These are phyloP conservation scores for Corymbia citriodora DNA, from an alignment of 441 rosid species.

Conservation along the genomic window DNA sequence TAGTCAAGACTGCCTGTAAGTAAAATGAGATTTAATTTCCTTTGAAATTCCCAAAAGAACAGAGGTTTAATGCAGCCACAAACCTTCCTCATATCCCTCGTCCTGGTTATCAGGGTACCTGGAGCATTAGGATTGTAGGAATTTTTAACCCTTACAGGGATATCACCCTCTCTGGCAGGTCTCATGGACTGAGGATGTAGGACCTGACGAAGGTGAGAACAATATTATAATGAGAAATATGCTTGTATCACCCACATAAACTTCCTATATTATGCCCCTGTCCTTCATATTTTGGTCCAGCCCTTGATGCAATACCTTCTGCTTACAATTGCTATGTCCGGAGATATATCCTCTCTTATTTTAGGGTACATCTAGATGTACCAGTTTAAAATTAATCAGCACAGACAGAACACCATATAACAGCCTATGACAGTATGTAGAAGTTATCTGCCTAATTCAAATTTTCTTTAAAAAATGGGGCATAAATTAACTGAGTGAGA, in stretches of 20 bases:
- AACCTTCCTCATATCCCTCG: slow-evolving; percentile 93
- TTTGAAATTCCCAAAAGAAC: slow-evolving; percentile 1
- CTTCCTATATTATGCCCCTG: neutral
- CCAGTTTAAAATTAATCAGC: neutral
- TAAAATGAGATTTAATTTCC: slow-evolving; percentile 8
- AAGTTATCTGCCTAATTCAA: neutral
- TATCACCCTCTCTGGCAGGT: slow-evolving; percentile 93
- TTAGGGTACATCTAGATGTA: neutral
- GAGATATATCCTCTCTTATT: neutral
- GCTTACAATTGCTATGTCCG: neutral
- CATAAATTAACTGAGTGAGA: neutral
- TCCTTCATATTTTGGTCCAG: neutral
- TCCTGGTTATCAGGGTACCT: slow-evolving; percentile 85
- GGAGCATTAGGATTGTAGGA: slow-evolving; percentile 91
- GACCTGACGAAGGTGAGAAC: slow-evolving; percentile 34
- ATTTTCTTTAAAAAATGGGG: neutral
- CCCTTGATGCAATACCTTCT: neutral
- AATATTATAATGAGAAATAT: neutral
- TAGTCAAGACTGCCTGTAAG: slow-evolving; percentile 78
- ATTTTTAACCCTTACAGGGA: slow-evolving; percentile 93
- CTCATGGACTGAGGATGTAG: slow-evolving; percentile 95
- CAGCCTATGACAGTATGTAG: neutral
- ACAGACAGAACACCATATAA: neutral
- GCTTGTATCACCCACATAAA: neutral
- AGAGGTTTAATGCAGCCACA: slow-evolving; percentile 16